These are phyloP conservation scores for Colletotrichum chlorophyti DNA, from an alignment of 2,329 filamentous ascomycete genomes.

Conservation along the genomic window DNA sequence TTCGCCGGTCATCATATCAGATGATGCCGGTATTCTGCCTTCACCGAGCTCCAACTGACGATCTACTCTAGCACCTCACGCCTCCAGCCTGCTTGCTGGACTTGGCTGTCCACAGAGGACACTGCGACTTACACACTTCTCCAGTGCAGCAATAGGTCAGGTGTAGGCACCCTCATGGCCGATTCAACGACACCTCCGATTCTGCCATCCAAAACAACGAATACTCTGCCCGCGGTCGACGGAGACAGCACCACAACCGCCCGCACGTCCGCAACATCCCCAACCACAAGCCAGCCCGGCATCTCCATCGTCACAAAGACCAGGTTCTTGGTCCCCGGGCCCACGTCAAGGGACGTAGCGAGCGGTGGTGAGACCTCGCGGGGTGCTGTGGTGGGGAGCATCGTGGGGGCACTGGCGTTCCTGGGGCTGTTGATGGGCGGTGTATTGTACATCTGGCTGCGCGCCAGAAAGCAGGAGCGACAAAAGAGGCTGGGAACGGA, in stretches of 20 bases:
- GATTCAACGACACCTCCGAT: background rate
- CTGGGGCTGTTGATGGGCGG: background rate
- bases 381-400: background rate
- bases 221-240: background rate
- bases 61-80: too few species aligned
- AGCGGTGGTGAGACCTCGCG: background rate
- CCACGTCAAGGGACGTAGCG: background rate
- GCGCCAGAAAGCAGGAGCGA: background rate
- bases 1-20: too few species aligned
- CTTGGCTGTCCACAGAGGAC: background rate
- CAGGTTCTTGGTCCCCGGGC: background rate
- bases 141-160: background rate
- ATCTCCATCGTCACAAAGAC: background rate
- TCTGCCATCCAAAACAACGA: background rate
- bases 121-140: background rate
- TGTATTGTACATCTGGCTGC: background rate
- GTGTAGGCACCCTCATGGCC: background rate
- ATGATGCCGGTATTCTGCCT: too few species aligned
- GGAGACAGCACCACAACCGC: background rate
- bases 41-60: too few species aligned
- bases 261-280: too few species aligned
- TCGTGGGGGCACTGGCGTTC: conserved; percentile 13
- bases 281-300: background rate
- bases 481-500: background rate
- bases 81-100: background rate